phyloP scores from a whole-genome alignment of 768 basidiomycete species.

The Boletus patriciae region DNA sequence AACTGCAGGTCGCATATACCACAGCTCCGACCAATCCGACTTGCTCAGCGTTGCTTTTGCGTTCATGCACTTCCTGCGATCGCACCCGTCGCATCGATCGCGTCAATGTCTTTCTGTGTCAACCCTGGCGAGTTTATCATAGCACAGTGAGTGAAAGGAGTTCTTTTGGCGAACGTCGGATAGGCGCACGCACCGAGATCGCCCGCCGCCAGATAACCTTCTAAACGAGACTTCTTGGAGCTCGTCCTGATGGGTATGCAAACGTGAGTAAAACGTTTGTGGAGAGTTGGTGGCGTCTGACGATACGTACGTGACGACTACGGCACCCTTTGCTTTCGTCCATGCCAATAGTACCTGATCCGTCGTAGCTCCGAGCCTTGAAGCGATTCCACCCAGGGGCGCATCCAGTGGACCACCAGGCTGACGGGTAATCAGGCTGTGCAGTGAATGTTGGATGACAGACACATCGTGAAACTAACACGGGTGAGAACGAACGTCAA shows the following conservation, averaged over 20 bases:
- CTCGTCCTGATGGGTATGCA: constrained; percentile 46
- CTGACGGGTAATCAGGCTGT: constrained; percentile 59
- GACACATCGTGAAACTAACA: not conserved
- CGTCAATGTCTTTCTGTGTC: constrained; percentile 49
- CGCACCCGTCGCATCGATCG: constrained; percentile 59
- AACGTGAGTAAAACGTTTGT: not conserved
- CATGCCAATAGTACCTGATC: constrained; percentile 76
- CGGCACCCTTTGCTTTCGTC: constrained; percentile 67
- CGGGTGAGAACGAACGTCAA: constrained; percentile 47
- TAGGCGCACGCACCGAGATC: constrained; percentile 48
- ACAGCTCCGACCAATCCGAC: constrained; percentile 2
- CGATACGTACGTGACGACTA: constrained; percentile 57
- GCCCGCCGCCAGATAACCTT: constrained; percentile 67
- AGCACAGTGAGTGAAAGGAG: not conserved
- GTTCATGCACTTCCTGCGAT: not conserved
- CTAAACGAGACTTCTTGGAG: constrained; percentile 61
- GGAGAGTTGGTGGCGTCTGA: not conserved
- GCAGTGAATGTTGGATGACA: not conserved
- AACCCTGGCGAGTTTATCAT: constrained; percentile 38
- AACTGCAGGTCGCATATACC: constrained; percentile 8
- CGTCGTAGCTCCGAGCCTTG: constrained; percentile 48
- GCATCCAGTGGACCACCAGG: constrained; percentile 67
- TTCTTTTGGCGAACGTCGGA: not conserved
- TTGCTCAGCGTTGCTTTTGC: not conserved
- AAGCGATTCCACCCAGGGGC: constrained; percentile 54